Percentiles rank a stretch among this genome's conserved stretches.
Evolutionary conservation across 306 rosid species (phyloP).

Genomic region (Chamaecrista fasciculata): DNA sequence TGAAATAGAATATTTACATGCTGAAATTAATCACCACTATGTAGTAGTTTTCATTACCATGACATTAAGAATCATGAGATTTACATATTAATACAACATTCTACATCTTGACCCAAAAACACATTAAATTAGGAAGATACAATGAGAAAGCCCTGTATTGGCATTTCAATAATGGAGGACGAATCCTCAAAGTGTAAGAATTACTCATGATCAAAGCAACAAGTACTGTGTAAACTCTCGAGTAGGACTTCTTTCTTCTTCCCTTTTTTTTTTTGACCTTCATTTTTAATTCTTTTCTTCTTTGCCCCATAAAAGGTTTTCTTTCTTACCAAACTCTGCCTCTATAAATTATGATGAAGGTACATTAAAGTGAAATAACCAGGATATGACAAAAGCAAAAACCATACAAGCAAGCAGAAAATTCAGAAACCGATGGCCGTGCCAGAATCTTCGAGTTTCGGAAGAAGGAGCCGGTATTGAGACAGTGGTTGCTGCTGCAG

Average conservation of each 20-base stretch:
- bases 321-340: slow-evolving; percentile 8
- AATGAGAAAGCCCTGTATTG: slow-evolving; percentile 5
- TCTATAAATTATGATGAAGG: slow-evolving; percentile 40
- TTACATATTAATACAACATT: slow-evolving; percentile 6
- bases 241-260: not conserved
- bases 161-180: slow-evolving; percentile 15
- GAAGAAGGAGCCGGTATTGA: slow-evolving; percentile 37
- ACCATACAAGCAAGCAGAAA: slow-evolving; percentile 91
- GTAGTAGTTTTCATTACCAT: not conserved
- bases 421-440: slow-evolving; percentile 75
- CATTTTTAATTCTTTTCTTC: not conserved
- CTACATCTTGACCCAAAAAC: not conserved
- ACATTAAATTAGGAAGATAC: slow-evolving; percentile 10
- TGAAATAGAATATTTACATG: too few species aligned
- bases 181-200: slow-evolving; percentile 10
- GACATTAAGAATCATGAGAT: not conserved
- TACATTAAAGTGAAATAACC: slow-evolving; percentile 86
- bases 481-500: slow-evolving; percentile 40
- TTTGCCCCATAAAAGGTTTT: not conserved
- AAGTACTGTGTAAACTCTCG: not conserved
- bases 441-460: slow-evolving; percentile 73
- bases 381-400: slow-evolving; percentile 83
- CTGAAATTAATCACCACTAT: not conserved
- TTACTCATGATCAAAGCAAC: slow-evolving; percentile 1
- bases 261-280: not conserved